Evolutionary conservation across 2,329 filamentous ascomycete genomes (phyloP), one percentile per base, ranked within the genome.

Genomic region (Furcasterigmium sp.): DNA sequence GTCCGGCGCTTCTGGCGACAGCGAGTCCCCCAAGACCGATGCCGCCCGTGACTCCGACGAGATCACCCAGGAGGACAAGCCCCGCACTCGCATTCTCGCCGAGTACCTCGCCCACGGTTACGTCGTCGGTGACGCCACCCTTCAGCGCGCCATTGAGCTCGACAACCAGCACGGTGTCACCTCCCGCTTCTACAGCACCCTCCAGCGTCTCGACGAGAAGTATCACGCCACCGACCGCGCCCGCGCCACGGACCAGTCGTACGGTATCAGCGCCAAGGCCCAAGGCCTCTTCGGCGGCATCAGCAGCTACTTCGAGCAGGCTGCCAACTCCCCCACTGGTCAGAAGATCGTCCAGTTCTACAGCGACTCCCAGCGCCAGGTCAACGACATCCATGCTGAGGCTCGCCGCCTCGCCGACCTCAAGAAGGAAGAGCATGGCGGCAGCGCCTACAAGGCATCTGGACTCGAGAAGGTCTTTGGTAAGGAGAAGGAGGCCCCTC

Each of bases 41-140:
- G 67, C 68, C 45, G 78, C 83, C 47, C 73, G 72, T 47, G 74
- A 80, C 60, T 69, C 68, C 41, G 75, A 89, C 56, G 80, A 90
- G 55, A 83, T 97, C 56, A 82, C 84, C 13, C 93, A 98, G 63
- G 93, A 98, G 68, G 90, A 97, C 74, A 98, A 98, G 78, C 93
- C 93, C 14, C 86, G 91, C 57, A 82, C 87, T 32, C 88, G 93
- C 56, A 95, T 98, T 64, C 68, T 96, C 40, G 93, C 93, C 52
- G 93, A 98, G 72, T 96, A 97, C 67, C 85, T 98, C 26, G 91
- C 93, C 10, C 89, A 96, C 57, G 93, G 93, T 54, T 98, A 98
- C 70, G 78, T 83, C 30, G 75, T 97, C 51, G 90, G 79, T 23
- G 80, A 84, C 45, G 73, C 66, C 21, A 87, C 87, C 40, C 84